A percentile compares a stretch with the other conserved stretches of the same genome.
phyloP scores from a whole-genome alignment of 306 rosid genomes.

The Quercus dentata region DNA sequence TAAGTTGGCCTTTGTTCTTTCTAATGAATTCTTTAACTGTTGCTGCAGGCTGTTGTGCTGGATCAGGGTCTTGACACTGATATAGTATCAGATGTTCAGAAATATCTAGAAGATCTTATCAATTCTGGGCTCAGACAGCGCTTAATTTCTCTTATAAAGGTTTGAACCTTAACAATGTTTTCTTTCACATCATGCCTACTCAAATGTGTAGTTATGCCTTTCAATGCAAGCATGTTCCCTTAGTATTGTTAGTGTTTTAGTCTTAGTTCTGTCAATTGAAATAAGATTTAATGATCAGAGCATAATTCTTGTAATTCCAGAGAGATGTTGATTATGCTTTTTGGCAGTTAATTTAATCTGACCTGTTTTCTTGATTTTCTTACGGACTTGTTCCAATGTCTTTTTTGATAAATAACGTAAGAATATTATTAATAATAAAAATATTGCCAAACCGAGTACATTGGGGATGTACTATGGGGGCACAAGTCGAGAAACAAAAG shows the following conservation, averaged over 20 bases:
- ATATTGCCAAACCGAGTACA: too few relatives aligned
- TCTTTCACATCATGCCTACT: neutral
- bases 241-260: neutral
- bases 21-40: conserved; percentile 17
- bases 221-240: neutral
- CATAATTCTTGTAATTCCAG: neutral
- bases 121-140: conserved; percentile 78
- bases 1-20: conserved; percentile 4
- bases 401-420: too few relatives aligned
- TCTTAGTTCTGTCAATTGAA: neutral
- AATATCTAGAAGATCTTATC: conserved; percentile 80
- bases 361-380: neutral
- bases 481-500: too few relatives aligned
- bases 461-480: too few relatives aligned
- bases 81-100: conserved; percentile 71
- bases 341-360: neutral
- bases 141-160: conserved; percentile 86
- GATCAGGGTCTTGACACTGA: conserved; percentile 90
- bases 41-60: conserved; percentile 84
- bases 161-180: conserved; percentile 22
- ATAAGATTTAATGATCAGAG: neutral
- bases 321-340: neutral
- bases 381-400: neutral
- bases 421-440: too few relatives aligned
- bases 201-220: neutral